Percentiles rank a stretch among this genome's conserved stretches.
Evolutionary conservation across 129 eudicot genomes (phyloP).

Genomic region (Saussurea involucrata): DNA sequence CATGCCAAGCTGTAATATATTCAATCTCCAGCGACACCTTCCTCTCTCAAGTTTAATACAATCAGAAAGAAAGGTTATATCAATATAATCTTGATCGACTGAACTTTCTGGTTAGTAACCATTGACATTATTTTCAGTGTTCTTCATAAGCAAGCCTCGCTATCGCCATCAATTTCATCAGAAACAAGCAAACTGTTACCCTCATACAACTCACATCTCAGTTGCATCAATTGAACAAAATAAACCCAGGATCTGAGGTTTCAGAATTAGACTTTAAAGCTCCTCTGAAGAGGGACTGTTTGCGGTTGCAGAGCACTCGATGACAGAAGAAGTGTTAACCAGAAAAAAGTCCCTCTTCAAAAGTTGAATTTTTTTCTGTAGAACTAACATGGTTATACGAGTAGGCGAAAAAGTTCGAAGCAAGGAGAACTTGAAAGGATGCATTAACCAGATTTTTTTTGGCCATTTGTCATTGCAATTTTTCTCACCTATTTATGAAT

Average conservation of each 20-base stretch:
- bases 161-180: background rate
- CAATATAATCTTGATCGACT: background rate
- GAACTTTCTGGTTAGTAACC: background rate
- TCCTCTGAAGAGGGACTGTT: background rate
- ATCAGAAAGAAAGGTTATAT: background rate
- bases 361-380: background rate
- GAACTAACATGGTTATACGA: background rate
- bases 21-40: background rate
- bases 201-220: background rate
- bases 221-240: background rate
- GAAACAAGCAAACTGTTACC: background rate
- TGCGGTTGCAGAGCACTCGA: background rate
- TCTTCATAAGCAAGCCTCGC: background rate
- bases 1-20: background rate
- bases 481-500: background rate
- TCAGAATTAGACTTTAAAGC: background rate
- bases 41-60: background rate
- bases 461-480: background rate
- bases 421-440: background rate
- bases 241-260: background rate
- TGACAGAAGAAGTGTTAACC: background rate
- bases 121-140: background rate
- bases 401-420: background rate
- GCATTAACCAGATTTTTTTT: background rate
- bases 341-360: no score